Evolutionary conservation across 2,329 filamentous ascomycete species (phyloP).

Genomic region (Keithomyces neogunnii): DNA sequence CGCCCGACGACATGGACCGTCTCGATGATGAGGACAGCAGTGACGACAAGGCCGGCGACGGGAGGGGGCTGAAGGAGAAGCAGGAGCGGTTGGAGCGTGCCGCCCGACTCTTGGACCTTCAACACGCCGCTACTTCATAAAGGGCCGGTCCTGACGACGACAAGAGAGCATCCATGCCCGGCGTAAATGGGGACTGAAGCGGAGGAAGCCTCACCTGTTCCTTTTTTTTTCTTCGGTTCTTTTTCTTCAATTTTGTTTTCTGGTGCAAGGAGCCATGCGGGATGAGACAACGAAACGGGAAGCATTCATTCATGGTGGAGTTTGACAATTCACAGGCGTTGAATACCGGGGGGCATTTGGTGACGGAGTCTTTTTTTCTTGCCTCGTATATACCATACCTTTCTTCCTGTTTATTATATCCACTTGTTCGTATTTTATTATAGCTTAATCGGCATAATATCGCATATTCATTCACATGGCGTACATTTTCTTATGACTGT

Average conservation of each 20-base stretch:
- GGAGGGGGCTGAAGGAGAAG: slow-evolving; percentile 23
- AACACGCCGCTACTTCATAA: slow-evolving; percentile 4
- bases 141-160: not conserved
- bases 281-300: not conserved
- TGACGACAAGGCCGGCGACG: slow-evolving; percentile 10
- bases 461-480: not conserved
- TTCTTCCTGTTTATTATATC: not conserved
- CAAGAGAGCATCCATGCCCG: no score
- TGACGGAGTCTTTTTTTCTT: not conserved
- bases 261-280: not conserved
- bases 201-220: no score
- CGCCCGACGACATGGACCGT: slow-evolving; percentile 12
- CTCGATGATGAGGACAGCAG: slow-evolving; percentile 17
- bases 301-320: not conserved
- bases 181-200: no score
- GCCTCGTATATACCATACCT: not conserved
- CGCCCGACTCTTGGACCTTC: slow-evolving; percentile 26
- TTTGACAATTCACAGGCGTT: not conserved
- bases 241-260: no score
- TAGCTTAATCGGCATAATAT: not conserved
- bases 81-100: slow-evolving; percentile 32
- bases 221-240: no score
- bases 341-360: not conserved
- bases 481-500: no score
- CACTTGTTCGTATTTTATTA: not conserved